Conservation (phyloP, 2,329 filamentous ascomycete genomes). For the Fusarium sp. region DNA sequence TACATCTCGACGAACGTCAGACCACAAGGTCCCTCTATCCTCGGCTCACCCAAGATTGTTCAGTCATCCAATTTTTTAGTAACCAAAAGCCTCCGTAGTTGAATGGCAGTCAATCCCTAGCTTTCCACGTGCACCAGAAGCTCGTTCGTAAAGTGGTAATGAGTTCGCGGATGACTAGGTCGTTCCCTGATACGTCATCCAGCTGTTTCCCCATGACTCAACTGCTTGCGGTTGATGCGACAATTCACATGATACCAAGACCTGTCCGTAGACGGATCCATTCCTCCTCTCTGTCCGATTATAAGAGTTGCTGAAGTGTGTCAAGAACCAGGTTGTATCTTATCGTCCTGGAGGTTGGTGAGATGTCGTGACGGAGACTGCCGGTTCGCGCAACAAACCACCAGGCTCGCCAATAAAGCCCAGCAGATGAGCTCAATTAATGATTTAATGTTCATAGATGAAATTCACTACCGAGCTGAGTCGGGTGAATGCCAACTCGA, state of each 20-base stretch:
- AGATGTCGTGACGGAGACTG: not conserved
- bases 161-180: not conserved
- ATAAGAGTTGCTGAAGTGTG: not conserved
- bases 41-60: not conserved
- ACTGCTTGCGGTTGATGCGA: not conserved
- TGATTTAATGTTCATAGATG: not conserved
- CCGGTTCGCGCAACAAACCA: not conserved
- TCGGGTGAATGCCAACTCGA: constrained; percentile 53
- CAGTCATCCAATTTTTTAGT: not conserved
- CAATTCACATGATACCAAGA: not conserved
- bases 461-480: constrained; percentile 33
- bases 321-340: not conserved
- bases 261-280: not conserved
- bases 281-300: not conserved
- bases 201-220: constrained; percentile 2
- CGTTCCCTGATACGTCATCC: constrained; percentile 28
- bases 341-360: not conserved
- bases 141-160: not conserved
- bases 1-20: not conserved
- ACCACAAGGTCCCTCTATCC: not conserved
- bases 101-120: not conserved
- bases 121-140: not conserved
- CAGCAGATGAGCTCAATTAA: not conserved
- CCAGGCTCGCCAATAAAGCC: not conserved
- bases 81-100: not conserved